phyloP scores from a whole-genome alignment of 441 rosid species.

The Gossypium schwendimanii region DNA sequence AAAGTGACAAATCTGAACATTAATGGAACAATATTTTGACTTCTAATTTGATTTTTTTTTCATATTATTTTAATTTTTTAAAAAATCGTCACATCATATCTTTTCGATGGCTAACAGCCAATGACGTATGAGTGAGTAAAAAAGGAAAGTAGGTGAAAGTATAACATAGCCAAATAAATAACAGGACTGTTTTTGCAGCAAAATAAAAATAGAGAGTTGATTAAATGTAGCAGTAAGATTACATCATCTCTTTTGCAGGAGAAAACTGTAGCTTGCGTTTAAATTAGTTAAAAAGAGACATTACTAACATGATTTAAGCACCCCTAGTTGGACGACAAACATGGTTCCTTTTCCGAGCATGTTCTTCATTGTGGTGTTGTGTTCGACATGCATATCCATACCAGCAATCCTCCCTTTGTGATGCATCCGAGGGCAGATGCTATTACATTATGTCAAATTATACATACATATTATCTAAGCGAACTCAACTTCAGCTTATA shows the following conservation, averaged over 20 bases:
- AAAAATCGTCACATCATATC: too few species aligned
- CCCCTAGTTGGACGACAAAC: slow-evolving; percentile 83
- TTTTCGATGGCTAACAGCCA: too few species aligned
- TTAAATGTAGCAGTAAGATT: too few species aligned
- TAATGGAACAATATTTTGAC: too few species aligned
- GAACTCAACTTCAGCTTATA: not conserved
- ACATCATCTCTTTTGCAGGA: too few species aligned
- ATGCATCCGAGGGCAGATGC: slow-evolving; percentile 55
- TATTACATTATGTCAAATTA: slow-evolving; percentile 2
- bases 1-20: too few species aligned
- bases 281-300: too few species aligned
- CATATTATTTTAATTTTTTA: too few species aligned
- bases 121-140: too few species aligned
- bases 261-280: too few species aligned
- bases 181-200: not conserved
- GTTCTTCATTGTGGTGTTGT: slow-evolving; percentile 80
- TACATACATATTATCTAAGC: not conserved
- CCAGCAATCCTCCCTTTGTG: slow-evolving; percentile 75
- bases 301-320: not conserved
- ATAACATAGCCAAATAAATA: not conserved
- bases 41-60: too few species aligned
- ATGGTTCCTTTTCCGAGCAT: slow-evolving; percentile 80
- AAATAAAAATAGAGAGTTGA: not conserved
- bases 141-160: too few species aligned
- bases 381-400: slow-evolving; percentile 84